phyloP scores from a whole-genome alignment of 345 rosid species.

The Nephelium lappaceum region DNA sequence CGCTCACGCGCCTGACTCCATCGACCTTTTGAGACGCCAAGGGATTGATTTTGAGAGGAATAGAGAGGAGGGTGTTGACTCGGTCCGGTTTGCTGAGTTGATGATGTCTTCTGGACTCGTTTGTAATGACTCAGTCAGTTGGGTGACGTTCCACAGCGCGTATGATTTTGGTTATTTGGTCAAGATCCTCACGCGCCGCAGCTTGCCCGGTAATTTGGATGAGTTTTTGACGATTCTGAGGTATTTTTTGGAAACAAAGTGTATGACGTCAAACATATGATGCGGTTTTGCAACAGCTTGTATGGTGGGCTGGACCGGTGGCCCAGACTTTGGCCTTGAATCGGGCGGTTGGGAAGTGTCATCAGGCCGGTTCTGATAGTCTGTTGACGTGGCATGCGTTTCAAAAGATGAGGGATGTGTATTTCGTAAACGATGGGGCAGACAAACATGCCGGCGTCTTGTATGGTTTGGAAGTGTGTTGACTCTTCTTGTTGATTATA shows the following conservation, averaged over 20 bases:
- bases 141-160: slow-evolving; percentile 96
- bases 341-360: slow-evolving; percentile 81
- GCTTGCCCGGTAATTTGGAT: slow-evolving; percentile 46
- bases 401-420: slow-evolving; percentile 66
- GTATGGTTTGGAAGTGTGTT: slow-evolving; percentile 66
- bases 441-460: slow-evolving; percentile 78
- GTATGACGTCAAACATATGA: slow-evolving; percentile 83
- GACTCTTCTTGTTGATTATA: slow-evolving; percentile 2
- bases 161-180: slow-evolving; percentile 90
- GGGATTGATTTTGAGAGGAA: slow-evolving; percentile 80
- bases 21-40: slow-evolving; percentile 73
- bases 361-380: slow-evolving; percentile 93
- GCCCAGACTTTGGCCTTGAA: slow-evolving; percentile 55
- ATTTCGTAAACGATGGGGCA: slow-evolving; percentile 58
- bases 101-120: slow-evolving; percentile 88
- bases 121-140: slow-evolving; percentile 71
- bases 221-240: slow-evolving; percentile 53
- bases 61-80: slow-evolving; percentile 54
- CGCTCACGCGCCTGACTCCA: slow-evolving; percentile 78
- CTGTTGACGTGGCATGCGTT: slow-evolving; percentile 88
- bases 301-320: slow-evolving; percentile 79
- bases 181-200: slow-evolving; percentile 71
- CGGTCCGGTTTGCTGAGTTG: slow-evolving; percentile 68
- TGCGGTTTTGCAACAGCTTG: slow-evolving; percentile 61
- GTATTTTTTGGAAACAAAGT: slow-evolving; percentile 62